Evolutionary conservation across 2,329 filamentous ascomycete species (phyloP).

Genomic region (Juglanconis sp.): DNA sequence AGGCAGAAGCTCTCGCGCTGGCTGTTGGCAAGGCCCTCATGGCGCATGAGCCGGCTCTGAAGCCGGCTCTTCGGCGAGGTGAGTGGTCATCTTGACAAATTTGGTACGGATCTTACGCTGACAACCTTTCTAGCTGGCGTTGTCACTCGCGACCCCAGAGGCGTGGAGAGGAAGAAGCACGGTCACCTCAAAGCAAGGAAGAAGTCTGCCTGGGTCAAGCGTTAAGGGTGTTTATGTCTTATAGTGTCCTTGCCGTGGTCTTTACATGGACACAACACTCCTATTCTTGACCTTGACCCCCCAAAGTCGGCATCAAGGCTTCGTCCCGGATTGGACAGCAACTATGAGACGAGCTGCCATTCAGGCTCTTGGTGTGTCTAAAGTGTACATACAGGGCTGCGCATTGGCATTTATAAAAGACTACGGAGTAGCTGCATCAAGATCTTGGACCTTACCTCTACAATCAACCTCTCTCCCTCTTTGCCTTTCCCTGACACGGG

Average conservation of each 20-base stretch:
- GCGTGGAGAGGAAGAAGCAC: slow-evolving; percentile 96
- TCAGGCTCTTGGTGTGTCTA: neutral
- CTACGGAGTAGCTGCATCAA: neutral
- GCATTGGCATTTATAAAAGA: neutral
- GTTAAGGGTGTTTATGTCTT: slow-evolving; percentile 37
- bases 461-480: too few relatives aligned
- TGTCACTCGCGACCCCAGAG: slow-evolving; percentile 85
- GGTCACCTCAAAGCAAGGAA: slow-evolving; percentile 96
- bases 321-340: neutral
- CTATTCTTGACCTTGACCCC: neutral
- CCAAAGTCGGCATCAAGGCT: neutral
- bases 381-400: neutral
- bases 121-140: slow-evolving; percentile 67
- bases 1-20: slow-evolving; percentile 90
- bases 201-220: slow-evolving; percentile 97
- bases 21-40: slow-evolving; percentile 84
- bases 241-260: neutral
- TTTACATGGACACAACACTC: neutral
- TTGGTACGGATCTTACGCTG: slow-evolving; percentile 6
- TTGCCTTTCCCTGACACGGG: too few relatives aligned
- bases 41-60: slow-evolving; percentile 88
- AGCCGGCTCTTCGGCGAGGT: slow-evolving; percentile 85
- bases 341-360: neutral
- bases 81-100: slow-evolving; percentile 35
- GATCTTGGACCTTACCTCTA: neutral